phyloP scores from a whole-genome alignment of 2,329 filamentous ascomycete species.

The Hypoxylon sp. region DNA sequence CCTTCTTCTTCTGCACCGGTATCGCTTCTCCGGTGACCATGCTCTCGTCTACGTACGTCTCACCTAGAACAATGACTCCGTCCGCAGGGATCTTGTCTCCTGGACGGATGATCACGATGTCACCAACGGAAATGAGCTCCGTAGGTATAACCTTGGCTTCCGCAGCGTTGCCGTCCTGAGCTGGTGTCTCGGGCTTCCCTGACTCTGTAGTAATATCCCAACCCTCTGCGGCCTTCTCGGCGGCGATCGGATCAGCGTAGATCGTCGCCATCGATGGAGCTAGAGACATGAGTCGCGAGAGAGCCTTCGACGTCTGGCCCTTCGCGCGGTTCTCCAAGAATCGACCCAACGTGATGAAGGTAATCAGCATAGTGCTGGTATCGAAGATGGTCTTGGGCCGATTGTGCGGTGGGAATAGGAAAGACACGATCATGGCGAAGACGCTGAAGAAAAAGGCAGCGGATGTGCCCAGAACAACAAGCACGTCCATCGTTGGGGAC shows the following conservation, averaged over 20 bases:
- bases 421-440: slow-evolving; percentile 83
- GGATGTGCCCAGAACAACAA: slow-evolving; percentile 92
- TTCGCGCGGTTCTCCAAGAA: slow-evolving; percentile 95
- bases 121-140: slow-evolving; percentile 91
- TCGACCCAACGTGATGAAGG: slow-evolving; percentile 89
- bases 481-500: slow-evolving; percentile 96
- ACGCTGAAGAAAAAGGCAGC: slow-evolving; percentile 96
- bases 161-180: slow-evolving; percentile 65
- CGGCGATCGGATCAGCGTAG: slow-evolving; percentile 92
- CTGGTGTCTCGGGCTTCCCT: slow-evolving; percentile 56
- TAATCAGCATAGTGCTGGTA: slow-evolving; percentile 97
- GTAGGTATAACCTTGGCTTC: slow-evolving; percentile 90
- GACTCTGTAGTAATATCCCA: slow-evolving; percentile 64
- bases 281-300: slow-evolving; percentile 93
- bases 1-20: slow-evolving; percentile 88
- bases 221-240: slow-evolving; percentile 84
- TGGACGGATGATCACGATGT: slow-evolving; percentile 90
- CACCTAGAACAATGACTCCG: slow-evolving; percentile 83
- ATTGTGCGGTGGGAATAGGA: slow-evolving; percentile 76
- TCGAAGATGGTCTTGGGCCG: slow-evolving; percentile 92
- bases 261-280: slow-evolving; percentile 97
- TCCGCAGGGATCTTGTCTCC: slow-evolving; percentile 98
- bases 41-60: slow-evolving; percentile 95
- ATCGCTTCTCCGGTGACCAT: slow-evolving; percentile 99
- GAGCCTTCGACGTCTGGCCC: slow-evolving; percentile 92